Evolutionary conservation across 225 moss, liverwort and hornwort species (phyloP).

Genomic region (Pleurozium schreberi): DNA sequence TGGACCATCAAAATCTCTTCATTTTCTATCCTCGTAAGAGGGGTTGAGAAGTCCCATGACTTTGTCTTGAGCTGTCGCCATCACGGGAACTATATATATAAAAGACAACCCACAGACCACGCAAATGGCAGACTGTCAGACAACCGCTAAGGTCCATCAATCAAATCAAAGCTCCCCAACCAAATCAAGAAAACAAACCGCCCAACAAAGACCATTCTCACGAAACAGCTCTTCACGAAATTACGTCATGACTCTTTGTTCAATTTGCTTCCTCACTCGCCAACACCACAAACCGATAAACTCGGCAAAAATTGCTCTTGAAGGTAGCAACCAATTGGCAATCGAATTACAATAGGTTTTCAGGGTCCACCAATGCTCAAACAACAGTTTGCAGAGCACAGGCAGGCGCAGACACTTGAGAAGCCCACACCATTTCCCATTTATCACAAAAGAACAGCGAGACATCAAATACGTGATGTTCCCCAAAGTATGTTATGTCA

Average conservation of each 20-base stretch:
- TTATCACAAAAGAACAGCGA: not conserved
- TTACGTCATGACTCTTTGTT: slow-evolving; percentile 4
- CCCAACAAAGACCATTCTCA: slow-evolving; percentile 7
- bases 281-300: not conserved
- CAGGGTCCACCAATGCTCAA: slow-evolving; percentile 3
- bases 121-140: slow-evolving; percentile 94
- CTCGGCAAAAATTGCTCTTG: not conserved
- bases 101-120: slow-evolving; percentile 98
- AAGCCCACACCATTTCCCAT: slow-evolving; percentile 9
- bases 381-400: not conserved
- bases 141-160: slow-evolving; percentile 61
- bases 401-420: not conserved
- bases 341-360: not conserved
- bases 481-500: slow-evolving; percentile 5
- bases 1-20: slow-evolving; percentile 43
- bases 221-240: not conserved
- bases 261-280: not conserved
- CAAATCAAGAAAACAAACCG: not conserved
- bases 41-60: slow-evolving; percentile 66
- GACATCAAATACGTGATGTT: not conserved
- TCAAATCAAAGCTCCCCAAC: slow-evolving; percentile 21
- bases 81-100: slow-evolving; percentile 78
- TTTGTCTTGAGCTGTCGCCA: slow-evolving; percentile 92
- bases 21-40: slow-evolving; percentile 35
- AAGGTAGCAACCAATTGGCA: not conserved